Evolutionary conservation across 495 filamentous ascomycete genomes (phyloP).

Genomic region (Penicillium goetzii): DNA sequence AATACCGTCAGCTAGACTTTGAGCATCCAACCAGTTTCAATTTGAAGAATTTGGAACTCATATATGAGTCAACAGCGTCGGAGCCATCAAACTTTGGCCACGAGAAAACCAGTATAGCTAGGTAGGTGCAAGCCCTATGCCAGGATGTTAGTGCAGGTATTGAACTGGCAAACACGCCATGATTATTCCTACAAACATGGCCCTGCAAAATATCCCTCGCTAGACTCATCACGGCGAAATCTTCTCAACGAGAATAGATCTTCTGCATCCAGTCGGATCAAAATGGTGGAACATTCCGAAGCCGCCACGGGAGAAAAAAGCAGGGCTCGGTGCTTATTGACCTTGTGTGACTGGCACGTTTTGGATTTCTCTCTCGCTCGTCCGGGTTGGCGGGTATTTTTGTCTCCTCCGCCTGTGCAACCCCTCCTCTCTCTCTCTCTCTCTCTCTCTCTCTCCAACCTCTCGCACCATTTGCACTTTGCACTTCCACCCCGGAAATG

Average conservation of each 20-base stretch:
- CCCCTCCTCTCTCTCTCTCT: constrained; percentile 4
- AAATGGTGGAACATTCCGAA: not conserved
- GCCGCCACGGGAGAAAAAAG: not conserved
- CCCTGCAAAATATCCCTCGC: not conserved
- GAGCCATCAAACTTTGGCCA: no score
- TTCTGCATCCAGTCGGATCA: not conserved
- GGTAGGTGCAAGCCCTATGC: no score
- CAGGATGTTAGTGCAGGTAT: no score
- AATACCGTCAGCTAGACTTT: no score
- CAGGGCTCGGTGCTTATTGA: constrained; percentile 17
- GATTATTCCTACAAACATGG: not conserved
- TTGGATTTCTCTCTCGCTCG: not conserved
- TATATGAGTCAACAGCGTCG: no score
- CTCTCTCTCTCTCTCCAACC: not conserved
- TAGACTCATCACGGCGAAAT: not conserved
- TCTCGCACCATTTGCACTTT: not conserved
- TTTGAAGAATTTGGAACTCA: no score
- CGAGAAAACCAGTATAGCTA: no score
- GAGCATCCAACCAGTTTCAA: no score
- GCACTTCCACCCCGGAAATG: not conserved
- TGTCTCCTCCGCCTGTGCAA: constrained; percentile 7
- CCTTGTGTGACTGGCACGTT: constrained; percentile 13
- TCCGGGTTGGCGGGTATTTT: constrained; percentile 18
- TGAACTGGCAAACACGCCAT: not conserved
- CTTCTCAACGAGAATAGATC: not conserved